Evolutionary conservation across 2,329 filamentous ascomycete species (phyloP).

Genomic region (Hypoxylon sp.): DNA sequence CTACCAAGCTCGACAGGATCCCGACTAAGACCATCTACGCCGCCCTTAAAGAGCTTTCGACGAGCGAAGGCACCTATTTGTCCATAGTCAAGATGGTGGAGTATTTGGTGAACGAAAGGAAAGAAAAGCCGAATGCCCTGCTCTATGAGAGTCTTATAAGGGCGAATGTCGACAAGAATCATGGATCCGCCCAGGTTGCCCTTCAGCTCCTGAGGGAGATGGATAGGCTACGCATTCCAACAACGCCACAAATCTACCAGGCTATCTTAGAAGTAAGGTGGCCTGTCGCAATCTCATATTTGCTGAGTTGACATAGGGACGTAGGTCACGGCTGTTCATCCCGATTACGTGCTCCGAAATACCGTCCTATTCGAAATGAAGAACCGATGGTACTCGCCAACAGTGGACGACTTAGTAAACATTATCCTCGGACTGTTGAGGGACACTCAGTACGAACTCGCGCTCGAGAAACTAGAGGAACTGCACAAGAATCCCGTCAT

Average conservation of each 20-base stretch:
- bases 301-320: slow-evolving; percentile 18
- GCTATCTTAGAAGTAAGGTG: slow-evolving; percentile 60
- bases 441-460: slow-evolving; percentile 86
- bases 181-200: slow-evolving; percentile 76
- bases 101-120: slow-evolving; percentile 68
- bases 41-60: slow-evolving; percentile 58
- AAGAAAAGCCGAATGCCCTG: slow-evolving; percentile 66
- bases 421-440: slow-evolving; percentile 81
- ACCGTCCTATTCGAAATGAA: slow-evolving; percentile 80
- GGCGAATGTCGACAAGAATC: slow-evolving; percentile 71
- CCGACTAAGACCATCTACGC: slow-evolving; percentile 60
- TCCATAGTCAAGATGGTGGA: slow-evolving; percentile 63
- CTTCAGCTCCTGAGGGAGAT: slow-evolving; percentile 78
- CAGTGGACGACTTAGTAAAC: slow-evolving; percentile 71
- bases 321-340: slow-evolving; percentile 81
- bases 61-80: slow-evolving; percentile 54
- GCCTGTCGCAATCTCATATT: slow-evolving; percentile 7
- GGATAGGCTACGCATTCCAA: slow-evolving; percentile 68
- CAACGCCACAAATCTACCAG: slow-evolving; percentile 77
- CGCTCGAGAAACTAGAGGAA: slow-evolving; percentile 75
- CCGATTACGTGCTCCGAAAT: slow-evolving; percentile 82
- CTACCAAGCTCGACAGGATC: slow-evolving; percentile 46
- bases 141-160: slow-evolving; percentile 82
- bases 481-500: slow-evolving; percentile 69
- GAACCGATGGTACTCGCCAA: slow-evolving; percentile 75